Evolutionary conservation across 768 basidiomycete species (phyloP).

Genomic region (Leccinum variicolor): DNA sequence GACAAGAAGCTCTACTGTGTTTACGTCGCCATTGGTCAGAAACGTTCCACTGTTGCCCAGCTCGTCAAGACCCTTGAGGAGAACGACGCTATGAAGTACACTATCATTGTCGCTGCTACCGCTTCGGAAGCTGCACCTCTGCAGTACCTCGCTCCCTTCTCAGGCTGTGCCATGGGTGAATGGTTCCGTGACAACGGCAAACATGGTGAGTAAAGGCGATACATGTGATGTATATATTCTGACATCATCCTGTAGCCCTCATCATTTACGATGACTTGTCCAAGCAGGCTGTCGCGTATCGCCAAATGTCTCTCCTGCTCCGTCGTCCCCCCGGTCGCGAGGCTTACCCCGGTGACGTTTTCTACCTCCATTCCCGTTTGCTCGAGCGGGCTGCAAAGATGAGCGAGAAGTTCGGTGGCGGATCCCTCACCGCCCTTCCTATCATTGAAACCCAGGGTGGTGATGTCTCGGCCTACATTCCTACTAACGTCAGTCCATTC

Average conservation of each 20-base stretch:
- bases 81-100: slow-evolving; percentile 99
- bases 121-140: slow-evolving; percentile 99
- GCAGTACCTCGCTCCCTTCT: slow-evolving; percentile 99
- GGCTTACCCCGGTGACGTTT: slow-evolving; percentile 99
- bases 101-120: slow-evolving; percentile 98
- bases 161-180: slow-evolving; percentile 99
- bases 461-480: slow-evolving; percentile 99
- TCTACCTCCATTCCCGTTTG: slow-evolving; percentile 99
- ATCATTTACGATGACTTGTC: slow-evolving; percentile 99
- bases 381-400: slow-evolving; percentile 99
- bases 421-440: slow-evolving; percentile 96
- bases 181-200: slow-evolving; percentile 99
- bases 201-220: slow-evolving; percentile 65
- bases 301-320: slow-evolving; percentile 99
- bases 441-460: slow-evolving; percentile 99
- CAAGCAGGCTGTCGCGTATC: slow-evolving; percentile 99
- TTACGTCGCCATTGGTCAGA: slow-evolving; percentile 99
- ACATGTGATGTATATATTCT: slow-evolving; percentile 4
- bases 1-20: slow-evolving; percentile 99
- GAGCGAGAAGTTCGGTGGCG: slow-evolving; percentile 98
- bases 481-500: slow-evolving; percentile 65
- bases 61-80: slow-evolving; percentile 99
- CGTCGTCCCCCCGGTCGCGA: slow-evolving; percentile 99
- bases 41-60: slow-evolving; percentile 99
- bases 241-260: slow-evolving; percentile 52